These are phyloP conservation scores for Linum tenue DNA, from an alignment of 345 rosid species.

Conservation along the genomic window DNA sequence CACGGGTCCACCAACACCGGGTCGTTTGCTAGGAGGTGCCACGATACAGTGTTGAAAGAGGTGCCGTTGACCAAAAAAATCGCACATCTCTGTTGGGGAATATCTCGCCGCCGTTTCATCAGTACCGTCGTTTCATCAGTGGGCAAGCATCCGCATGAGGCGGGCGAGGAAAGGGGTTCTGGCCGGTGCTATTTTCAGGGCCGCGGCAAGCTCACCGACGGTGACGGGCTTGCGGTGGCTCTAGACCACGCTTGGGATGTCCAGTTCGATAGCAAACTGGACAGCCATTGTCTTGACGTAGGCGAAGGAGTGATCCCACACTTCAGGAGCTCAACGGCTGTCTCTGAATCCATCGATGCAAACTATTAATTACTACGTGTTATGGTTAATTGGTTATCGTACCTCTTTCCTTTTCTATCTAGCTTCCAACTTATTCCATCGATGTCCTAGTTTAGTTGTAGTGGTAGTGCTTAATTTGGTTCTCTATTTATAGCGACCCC, in stretches of 20 bases:
- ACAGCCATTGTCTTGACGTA: not conserved
- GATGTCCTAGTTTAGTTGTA: no score
- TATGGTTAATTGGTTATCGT: no score
- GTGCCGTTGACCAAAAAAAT: not conserved
- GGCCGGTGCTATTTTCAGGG: not conserved
- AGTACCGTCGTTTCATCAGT: not conserved
- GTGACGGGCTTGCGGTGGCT: not conserved
- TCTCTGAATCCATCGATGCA: not conserved
- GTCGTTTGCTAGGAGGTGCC: not conserved
- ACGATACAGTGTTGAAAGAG: not conserved
- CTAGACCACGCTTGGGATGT: not conserved
- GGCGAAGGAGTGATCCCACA: not conserved
- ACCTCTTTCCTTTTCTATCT: no score
- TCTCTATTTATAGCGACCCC: no score
- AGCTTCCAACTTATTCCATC: no score
- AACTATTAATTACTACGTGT: no score
- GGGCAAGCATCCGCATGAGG: not conserved
- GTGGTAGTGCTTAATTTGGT: no score
- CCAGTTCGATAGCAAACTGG: not conserved
- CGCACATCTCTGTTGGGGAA: not conserved
- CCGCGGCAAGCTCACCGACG: not conserved
- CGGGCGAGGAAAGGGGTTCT: not conserved
- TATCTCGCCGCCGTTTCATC: not conserved
- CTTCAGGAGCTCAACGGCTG: not conserved
- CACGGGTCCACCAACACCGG: not conserved